These are phyloP conservation scores for Quercus engelmannii DNA, from an alignment of 306 rosid genomes.

Conservation along the genomic window DNA sequence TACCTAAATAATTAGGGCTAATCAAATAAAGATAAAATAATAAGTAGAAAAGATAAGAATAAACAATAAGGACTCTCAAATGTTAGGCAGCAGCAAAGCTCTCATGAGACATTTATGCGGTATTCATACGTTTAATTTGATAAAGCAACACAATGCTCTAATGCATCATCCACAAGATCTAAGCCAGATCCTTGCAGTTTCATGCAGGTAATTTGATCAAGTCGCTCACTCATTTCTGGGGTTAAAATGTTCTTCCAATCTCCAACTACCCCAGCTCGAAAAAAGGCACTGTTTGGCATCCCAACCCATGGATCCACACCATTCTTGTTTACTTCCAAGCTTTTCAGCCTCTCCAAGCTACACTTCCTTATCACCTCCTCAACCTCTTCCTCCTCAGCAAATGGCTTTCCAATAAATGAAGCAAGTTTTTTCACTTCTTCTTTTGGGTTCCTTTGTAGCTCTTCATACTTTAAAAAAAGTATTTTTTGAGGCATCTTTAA, in stretches of 20 bases:
- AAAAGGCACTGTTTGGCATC: slow-evolving; percentile 14
- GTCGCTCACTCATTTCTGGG: neutral
- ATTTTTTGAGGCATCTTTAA: slow-evolving; percentile 12
- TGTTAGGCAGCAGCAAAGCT: too few relatives aligned
- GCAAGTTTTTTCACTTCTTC: slow-evolving; percentile 14
- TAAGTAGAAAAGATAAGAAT: too few relatives aligned
- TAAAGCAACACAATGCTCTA: neutral
- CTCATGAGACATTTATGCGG: too few relatives aligned
- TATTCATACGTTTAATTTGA: neutral
- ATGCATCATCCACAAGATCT: neutral
- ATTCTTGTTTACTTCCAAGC: slow-evolving; percentile 9
- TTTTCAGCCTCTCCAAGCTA: slow-evolving; percentile 18
- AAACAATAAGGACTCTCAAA: too few relatives aligned
- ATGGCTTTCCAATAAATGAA: neutral
- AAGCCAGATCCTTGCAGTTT: slow-evolving; percentile 13
- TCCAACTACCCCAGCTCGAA: slow-evolving; percentile 12
- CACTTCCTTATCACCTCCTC: slow-evolving; percentile 11
- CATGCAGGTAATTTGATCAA: neutral
- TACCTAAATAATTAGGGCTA: too few relatives aligned
- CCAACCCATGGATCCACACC: slow-evolving; percentile 13
- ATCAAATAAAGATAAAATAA: too few relatives aligned
- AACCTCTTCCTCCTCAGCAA: slow-evolving; percentile 3
- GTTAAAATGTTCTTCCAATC: slow-evolving; percentile 10
- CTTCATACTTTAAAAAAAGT: slow-evolving; percentile 18
- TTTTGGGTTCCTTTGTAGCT: slow-evolving; percentile 4